Conservation (phyloP, 352 stramenopile genomes). For the Globisporangium recalcitrans region DNA sequence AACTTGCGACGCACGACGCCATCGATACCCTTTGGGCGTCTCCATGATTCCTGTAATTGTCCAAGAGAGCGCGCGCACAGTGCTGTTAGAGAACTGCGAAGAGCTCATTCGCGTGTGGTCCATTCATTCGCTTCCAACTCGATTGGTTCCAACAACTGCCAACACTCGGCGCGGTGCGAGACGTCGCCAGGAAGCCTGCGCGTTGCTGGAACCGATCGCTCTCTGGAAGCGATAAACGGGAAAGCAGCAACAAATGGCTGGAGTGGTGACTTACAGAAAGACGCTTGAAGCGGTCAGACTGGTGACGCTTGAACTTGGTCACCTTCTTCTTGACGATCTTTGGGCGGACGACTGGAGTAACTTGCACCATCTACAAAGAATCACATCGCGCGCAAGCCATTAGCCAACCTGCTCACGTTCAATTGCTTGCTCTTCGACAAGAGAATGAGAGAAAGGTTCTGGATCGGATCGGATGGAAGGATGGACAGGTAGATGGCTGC, state of each 20-base stretch:
- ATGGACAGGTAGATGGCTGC: not conserved
- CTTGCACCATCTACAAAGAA: conserved; percentile 80
- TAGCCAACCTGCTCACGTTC: conserved; percentile 1
- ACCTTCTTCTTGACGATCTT: conserved; percentile 99
- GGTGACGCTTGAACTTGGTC: conserved; percentile 99
- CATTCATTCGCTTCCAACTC: not conserved
- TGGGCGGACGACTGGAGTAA: conserved; percentile 84
- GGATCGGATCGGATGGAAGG: not conserved
- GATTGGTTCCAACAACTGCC: not conserved
- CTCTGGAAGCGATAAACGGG: not conserved
- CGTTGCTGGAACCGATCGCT: not conserved
- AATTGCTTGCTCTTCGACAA: too few relatives aligned
- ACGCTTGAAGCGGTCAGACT: conserved; percentile 98
- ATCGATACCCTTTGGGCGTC: conserved; percentile 99
- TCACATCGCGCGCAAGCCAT: conserved; percentile 7
- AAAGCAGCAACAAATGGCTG: not conserved
- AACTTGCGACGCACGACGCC: conserved; percentile 98
- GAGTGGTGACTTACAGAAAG: conserved; percentile 77
- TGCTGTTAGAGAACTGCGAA: conserved; percentile 1
- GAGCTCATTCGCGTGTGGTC: not conserved
- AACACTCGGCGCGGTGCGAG: not conserved
- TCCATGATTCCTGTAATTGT: conserved; percentile 88
- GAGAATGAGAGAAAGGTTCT: not conserved
- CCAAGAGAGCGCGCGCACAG: not conserved
- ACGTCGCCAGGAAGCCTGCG: not conserved